Percentiles rank a stretch among this genome's conserved stretches.
phyloP scores from a whole-genome alignment of 1,284 basidiomycete genomes.

The Irpex lacteus region DNA sequence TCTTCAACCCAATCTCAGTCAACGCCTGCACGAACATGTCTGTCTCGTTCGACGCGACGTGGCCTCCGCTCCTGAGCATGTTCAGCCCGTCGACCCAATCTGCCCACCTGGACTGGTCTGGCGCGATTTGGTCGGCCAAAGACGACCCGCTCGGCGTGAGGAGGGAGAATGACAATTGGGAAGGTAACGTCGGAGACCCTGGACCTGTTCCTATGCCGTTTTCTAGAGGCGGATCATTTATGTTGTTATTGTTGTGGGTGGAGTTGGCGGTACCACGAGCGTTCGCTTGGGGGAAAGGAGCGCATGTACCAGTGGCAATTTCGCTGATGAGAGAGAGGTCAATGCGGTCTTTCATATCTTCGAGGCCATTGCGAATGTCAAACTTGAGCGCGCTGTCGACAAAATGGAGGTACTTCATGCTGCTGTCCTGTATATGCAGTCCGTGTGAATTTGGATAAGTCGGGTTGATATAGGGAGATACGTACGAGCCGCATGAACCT shows the following conservation, averaged over 20 bases:
- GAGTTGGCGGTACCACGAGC: constrained; percentile 21
- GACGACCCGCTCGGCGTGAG: constrained; percentile 71
- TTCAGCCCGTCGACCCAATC: constrained; percentile 97
- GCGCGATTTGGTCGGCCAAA: constrained; percentile 84
- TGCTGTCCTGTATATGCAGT: constrained; percentile 54
- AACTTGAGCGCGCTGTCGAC: constrained; percentile 78
- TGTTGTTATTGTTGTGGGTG: no score
- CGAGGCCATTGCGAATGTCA: constrained; percentile 74
- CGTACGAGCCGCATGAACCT: constrained; percentile 75
- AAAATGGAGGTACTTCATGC: constrained; percentile 79
- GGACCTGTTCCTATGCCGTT: constrained; percentile 35
- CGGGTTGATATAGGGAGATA: background rate
- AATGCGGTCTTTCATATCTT: constrained; percentile 85
- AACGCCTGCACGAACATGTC: constrained; percentile 81
- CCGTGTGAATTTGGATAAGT: constrained; percentile 2
- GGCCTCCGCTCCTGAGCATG: constrained; percentile 80
- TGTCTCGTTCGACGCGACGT: constrained; percentile 83
- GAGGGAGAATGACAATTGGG: constrained; percentile 80
- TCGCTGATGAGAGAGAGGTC: constrained; percentile 79
- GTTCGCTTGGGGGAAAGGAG: constrained; percentile 51
- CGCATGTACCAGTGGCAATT: constrained; percentile 77
- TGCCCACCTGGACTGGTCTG: constrained; percentile 82
- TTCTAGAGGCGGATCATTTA: constrained; percentile 50
- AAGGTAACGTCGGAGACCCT: constrained; percentile 50
- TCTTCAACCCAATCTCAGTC: constrained; percentile 93